Percentiles rank a stretch among this genome's conserved stretches.
Conservation (phyloP, 805 yeast genomes). For the Peterozyma toletana region DNA sequence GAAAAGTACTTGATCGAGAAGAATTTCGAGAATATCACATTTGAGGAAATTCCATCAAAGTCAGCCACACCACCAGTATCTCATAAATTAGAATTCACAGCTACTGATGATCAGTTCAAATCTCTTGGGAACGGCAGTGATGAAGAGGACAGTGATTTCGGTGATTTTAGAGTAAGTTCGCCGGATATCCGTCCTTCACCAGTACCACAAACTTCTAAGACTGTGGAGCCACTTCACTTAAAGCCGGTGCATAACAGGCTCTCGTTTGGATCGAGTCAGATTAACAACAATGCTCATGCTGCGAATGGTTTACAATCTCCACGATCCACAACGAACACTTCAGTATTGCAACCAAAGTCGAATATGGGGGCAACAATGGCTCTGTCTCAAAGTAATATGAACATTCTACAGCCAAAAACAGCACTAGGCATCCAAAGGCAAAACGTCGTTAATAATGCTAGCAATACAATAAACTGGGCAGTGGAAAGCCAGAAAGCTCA, state of each 20-base stretch:
- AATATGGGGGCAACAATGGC: not conserved
- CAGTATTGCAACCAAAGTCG: not conserved
- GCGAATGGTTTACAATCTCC: not conserved
- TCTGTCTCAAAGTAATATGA: no score
- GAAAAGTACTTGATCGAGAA: slow-evolving; percentile 14
- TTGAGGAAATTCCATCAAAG: not conserved
- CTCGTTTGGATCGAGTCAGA: not conserved
- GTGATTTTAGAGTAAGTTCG: slow-evolving; percentile 7
- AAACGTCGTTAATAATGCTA: not conserved
- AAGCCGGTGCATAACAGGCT: not conserved
- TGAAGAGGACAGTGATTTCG: slow-evolving; percentile 6
- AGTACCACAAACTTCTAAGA: not conserved
- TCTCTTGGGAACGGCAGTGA: not conserved
- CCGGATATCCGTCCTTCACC: not conserved
- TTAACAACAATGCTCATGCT: not conserved
- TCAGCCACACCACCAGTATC: not conserved
- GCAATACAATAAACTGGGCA: slow-evolving; percentile 1
- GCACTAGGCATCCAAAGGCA: not conserved
- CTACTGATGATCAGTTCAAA: not conserved
- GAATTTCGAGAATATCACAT: slow-evolving; percentile 10
- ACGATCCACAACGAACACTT: no score
- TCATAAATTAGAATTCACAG: no score
- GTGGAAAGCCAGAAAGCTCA: not conserved
- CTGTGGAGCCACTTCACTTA: not conserved
- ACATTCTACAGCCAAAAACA: not conserved